Conservation (phyloP, 129 eudicot species). For the Arctium lappa region DNA sequence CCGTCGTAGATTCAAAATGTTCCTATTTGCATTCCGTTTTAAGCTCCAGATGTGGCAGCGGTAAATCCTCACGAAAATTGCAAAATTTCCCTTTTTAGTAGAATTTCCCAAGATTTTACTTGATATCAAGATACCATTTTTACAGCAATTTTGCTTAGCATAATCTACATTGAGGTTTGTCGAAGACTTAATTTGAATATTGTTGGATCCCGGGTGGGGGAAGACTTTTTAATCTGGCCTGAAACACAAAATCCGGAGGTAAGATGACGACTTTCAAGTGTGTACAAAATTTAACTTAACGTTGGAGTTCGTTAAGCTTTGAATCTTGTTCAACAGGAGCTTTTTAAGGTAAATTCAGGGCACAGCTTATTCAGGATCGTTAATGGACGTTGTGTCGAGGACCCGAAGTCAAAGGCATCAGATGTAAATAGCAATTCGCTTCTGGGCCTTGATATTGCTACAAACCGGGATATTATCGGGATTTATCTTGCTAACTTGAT, state of each 20-base stretch:
- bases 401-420: constrained; percentile 88
- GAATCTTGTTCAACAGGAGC: constrained; percentile 48
- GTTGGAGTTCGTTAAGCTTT: neutral
- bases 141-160: constrained; percentile 89
- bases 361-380: constrained; percentile 80
- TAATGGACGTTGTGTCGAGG: constrained; percentile 86
- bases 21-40: constrained; percentile 82
- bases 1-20: constrained; percentile 73
- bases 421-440: constrained; percentile 73
- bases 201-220: constrained; percentile 93
- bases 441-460: constrained; percentile 68
- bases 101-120: neutral
- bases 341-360: constrained; percentile 81
- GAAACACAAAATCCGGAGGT: constrained; percentile 84
- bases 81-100: neutral
- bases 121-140: constrained; percentile 16
- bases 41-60: constrained; percentile 71
- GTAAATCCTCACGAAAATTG: constrained; percentile 29
- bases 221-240: constrained; percentile 92
- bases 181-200: constrained; percentile 78
- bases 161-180: constrained; percentile 90
- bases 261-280: constrained; percentile 17
- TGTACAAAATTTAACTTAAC: neutral
- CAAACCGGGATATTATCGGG: constrained; percentile 90
- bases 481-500: constrained; percentile 83